Evolutionary conservation across 306 rosid genomes (phyloP).

Genomic region (Cucumis sativus): DNA sequence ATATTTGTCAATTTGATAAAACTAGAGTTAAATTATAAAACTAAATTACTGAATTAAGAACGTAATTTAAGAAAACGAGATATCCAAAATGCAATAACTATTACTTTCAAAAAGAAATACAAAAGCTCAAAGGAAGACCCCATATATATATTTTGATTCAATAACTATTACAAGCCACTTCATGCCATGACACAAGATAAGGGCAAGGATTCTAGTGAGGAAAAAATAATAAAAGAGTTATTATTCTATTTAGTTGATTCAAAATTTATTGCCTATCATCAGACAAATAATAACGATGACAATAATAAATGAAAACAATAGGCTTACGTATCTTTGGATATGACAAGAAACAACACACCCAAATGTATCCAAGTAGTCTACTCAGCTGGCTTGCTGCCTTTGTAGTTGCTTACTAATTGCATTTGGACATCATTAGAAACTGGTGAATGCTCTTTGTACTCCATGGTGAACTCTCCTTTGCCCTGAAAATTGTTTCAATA

Average conservation of each 20-base stretch:
- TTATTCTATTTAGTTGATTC: slow-evolving; percentile 18
- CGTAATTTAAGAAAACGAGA: background rate
- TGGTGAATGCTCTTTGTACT: slow-evolving; percentile 74
- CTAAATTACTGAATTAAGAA: background rate
- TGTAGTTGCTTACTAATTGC: slow-evolving; percentile 60
- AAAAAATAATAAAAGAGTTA: background rate
- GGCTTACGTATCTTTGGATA: background rate
- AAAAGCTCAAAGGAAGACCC: background rate
- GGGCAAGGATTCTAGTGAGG: background rate
- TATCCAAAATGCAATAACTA: background rate
- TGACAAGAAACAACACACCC: slow-evolving; percentile 1
- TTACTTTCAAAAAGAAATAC: background rate
- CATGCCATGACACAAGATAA: background rate
- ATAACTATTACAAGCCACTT: background rate
- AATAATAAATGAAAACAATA: background rate
- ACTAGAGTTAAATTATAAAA: background rate
- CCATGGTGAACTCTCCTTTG: slow-evolving; percentile 98
- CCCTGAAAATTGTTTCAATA: slow-evolving; percentile 38
- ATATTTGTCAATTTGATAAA: no score
- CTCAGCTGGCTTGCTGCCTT: slow-evolving; percentile 48
- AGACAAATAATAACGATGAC: slow-evolving; percentile 9
- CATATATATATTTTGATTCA: background rate
- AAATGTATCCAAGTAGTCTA: slow-evolving; percentile 14
- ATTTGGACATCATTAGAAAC: slow-evolving; percentile 84
- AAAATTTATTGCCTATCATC: slow-evolving; percentile 29